A percentile compares a stretch with the other conserved stretches of the same genome.
These are phyloP conservation scores for Torrubiellomyces zombiae DNA, from an alignment of 2,329 filamentous ascomycete genomes.

Conservation along the genomic window DNA sequence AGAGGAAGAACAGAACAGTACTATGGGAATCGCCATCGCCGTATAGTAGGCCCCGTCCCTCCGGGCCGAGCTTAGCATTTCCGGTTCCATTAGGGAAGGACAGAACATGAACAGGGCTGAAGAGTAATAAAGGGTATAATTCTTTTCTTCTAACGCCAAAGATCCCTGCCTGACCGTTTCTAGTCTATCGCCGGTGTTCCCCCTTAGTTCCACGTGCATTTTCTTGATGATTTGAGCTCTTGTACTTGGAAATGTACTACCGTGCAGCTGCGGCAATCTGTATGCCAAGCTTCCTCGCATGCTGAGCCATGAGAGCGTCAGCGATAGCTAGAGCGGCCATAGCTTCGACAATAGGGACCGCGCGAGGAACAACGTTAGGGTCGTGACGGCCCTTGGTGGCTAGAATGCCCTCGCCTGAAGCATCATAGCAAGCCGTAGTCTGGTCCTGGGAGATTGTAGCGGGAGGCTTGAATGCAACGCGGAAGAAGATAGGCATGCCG, in stretches of 20 bases:
- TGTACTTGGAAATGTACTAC: slow-evolving; percentile 5
- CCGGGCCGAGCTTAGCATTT: slow-evolving; percentile 7
- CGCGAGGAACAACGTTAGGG: slow-evolving; percentile 78
- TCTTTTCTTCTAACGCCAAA: slow-evolving; percentile 8
- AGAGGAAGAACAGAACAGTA: slow-evolving; percentile 7
- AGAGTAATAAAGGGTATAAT: slow-evolving; percentile 9
- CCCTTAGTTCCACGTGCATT: slow-evolving; percentile 7
- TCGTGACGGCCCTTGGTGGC: slow-evolving; percentile 91
- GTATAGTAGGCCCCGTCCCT: slow-evolving; percentile 7
- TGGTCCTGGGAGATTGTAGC: slow-evolving; percentile 88
- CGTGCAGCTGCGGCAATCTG: slow-evolving; percentile 8
- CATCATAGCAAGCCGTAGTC: slow-evolving; percentile 65
- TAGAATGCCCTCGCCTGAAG: slow-evolving; percentile 51
- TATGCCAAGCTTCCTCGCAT: slow-evolving; percentile 34
- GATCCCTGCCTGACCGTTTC: slow-evolving; percentile 8
- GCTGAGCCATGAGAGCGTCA: slow-evolving; percentile 74
- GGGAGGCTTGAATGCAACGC: slow-evolving; percentile 84
- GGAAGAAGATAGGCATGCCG: slow-evolving; percentile 86
- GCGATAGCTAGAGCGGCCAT: slow-evolving; percentile 84
- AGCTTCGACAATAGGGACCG: slow-evolving; percentile 75
- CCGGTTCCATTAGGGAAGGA: slow-evolving; percentile 8
- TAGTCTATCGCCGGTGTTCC: slow-evolving; percentile 9
- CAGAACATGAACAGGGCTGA: slow-evolving; percentile 8
- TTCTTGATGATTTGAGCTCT: slow-evolving; percentile 6
- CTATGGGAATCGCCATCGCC: slow-evolving; percentile 7